These are phyloP conservation scores for Cicer cuneatum DNA, from an alignment of 306 rosid genomes.

Conservation along the genomic window DNA sequence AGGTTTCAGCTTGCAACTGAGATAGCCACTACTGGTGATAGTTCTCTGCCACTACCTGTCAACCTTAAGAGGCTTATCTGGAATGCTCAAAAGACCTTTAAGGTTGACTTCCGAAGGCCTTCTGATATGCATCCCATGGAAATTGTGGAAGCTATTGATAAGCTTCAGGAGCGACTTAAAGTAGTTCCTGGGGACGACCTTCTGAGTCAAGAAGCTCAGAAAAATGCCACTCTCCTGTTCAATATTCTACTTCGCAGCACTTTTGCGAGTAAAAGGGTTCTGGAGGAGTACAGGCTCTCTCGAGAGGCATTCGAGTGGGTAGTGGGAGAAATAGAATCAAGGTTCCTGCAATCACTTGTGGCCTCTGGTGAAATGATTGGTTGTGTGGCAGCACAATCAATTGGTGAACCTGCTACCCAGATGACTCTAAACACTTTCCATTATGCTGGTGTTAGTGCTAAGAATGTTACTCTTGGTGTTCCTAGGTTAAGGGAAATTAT, in stretches of 20 bases:
- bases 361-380: slow-evolving; percentile 99
- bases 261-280: slow-evolving; percentile 93
- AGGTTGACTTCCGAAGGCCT: slow-evolving; percentile 92
- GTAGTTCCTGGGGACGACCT: slow-evolving; percentile 97
- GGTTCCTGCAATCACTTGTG: slow-evolving; percentile 94
- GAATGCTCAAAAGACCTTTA: slow-evolving; percentile 97
- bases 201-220: slow-evolving; percentile 94
- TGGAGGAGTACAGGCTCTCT: slow-evolving; percentile 96
- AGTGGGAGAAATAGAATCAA: slow-evolving; percentile 95
- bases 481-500: slow-evolving; percentile 98
- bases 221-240: slow-evolving; percentile 93
- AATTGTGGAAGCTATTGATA: slow-evolving; percentile 97
- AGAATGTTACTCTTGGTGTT: slow-evolving; percentile 97
- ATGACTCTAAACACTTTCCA: slow-evolving; percentile 99
- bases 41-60: slow-evolving; percentile 91
- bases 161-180: slow-evolving; percentile 94
- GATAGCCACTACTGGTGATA: slow-evolving; percentile 85
- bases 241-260: slow-evolving; percentile 93
- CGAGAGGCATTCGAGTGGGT: slow-evolving; percentile 99
- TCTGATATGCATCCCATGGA: slow-evolving; percentile 99
- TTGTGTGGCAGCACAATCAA: slow-evolving; percentile 96
- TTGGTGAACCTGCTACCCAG: slow-evolving; percentile 99
- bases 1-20: slow-evolving; percentile 88
- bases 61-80: slow-evolving; percentile 95
- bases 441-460: slow-evolving; percentile 99